Percentiles rank a stretch among this genome's conserved stretches.
phyloP scores from a whole-genome alignment of 2,329 filamentous ascomycete genomes.

The Pestalotiopsis sp. region DNA sequence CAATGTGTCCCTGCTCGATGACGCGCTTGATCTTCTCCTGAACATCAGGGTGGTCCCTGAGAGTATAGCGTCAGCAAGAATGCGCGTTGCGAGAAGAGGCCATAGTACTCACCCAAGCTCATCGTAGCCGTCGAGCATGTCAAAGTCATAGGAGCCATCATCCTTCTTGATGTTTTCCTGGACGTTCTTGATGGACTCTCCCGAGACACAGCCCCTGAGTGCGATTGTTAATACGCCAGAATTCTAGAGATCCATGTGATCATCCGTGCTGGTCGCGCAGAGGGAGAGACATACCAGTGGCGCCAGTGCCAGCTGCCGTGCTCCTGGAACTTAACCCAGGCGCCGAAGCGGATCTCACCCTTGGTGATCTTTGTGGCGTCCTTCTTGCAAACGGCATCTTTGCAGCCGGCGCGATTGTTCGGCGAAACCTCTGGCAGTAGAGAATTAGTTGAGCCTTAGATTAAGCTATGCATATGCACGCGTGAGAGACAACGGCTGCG shows the following conservation, averaged over 20 bases:
- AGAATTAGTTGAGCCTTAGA: background rate
- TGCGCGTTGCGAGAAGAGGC: background rate
- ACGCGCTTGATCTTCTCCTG: constrained; percentile 76
- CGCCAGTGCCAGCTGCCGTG: constrained; percentile 75
- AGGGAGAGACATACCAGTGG: constrained; percentile 70
- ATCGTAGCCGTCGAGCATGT: constrained; percentile 79
- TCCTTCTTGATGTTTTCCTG: constrained; percentile 53
- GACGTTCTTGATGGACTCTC: constrained; percentile 69
- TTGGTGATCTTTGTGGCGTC: constrained; percentile 72
- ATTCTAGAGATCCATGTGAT: constrained; percentile 11
- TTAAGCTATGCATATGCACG: background rate
- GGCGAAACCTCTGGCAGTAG: constrained; percentile 65
- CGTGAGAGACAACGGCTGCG: background rate
- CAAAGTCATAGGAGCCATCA: constrained; percentile 58
- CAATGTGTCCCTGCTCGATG: constrained; percentile 77
- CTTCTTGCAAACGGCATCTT: constrained; percentile 74
- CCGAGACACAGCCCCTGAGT: constrained; percentile 84
- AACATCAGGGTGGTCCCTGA: constrained; percentile 55
- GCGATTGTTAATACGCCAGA: constrained; percentile 2
- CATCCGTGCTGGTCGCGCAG: background rate
- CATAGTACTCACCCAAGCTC: constrained; percentile 58
- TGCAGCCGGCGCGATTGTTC: constrained; percentile 74
- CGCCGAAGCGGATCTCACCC: constrained; percentile 77
- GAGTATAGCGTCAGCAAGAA: constrained; percentile 16
- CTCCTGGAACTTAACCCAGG: constrained; percentile 65